These are phyloP conservation scores for Kazachstania psychrophila DNA, from an alignment of 805 yeast species.

Conservation along the genomic window DNA sequence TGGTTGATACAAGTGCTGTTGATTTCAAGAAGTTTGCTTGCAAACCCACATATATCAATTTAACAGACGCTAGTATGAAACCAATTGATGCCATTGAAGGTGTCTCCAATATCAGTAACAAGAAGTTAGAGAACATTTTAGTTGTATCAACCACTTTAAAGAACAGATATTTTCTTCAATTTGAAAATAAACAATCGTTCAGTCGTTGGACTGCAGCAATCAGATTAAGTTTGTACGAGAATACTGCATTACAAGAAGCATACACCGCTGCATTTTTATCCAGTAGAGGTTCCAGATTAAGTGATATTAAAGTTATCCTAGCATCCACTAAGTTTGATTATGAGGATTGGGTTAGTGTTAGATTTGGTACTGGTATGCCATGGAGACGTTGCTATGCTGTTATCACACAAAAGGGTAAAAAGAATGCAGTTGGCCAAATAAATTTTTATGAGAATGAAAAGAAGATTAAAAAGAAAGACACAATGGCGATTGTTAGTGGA, in stretches of 20 bases:
- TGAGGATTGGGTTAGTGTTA: conserved; percentile 89
- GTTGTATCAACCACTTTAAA: conserved; percentile 89
- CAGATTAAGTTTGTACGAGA: conserved; percentile 72
- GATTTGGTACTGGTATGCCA: conserved; percentile 96
- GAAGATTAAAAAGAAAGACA: conserved; percentile 52
- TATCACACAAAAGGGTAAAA: conserved; percentile 56
- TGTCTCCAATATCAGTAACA: conserved; percentile 40
- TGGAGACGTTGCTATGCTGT: conserved; percentile 94
- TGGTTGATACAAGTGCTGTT: conserved; percentile 41
- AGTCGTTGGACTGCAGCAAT: conserved; percentile 77
- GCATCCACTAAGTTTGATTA: conserved; percentile 79
- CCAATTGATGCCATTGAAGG: conserved; percentile 59
- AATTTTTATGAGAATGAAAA: conserved; percentile 78
- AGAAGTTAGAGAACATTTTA: conserved; percentile 61
- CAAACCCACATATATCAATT: conserved; percentile 80
- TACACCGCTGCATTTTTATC: conserved; percentile 91
- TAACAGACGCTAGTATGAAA: conserved; percentile 81
- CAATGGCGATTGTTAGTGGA: conserved; percentile 68
- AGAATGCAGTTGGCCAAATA: conserved; percentile 49
- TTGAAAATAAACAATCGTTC: conserved; percentile 53
- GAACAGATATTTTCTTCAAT: conserved; percentile 78
- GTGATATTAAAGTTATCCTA: conserved; percentile 77
- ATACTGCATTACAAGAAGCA: conserved; percentile 80
- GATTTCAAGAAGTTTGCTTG: conserved; percentile 46
- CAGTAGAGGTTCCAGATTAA: conserved; percentile 79